Conservation (phyloP, 2,329 filamentous ascomycete genomes). For the Penicillium nordicum region DNA sequence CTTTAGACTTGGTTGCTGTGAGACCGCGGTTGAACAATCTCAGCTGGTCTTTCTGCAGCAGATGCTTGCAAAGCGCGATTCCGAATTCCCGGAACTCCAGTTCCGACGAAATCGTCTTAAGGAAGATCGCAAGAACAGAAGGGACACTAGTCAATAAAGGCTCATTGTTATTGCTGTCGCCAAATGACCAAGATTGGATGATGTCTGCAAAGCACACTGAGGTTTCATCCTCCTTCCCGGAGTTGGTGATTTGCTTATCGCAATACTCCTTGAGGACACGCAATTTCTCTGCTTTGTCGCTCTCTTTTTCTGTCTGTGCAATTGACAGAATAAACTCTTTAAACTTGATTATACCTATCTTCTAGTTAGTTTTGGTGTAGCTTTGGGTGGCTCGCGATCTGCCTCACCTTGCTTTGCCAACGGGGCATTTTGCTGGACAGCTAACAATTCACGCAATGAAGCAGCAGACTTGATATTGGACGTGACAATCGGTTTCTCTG, state of each 20-base stretch:
- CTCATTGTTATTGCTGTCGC: constrained; percentile 74
- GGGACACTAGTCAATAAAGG: constrained; percentile 75
- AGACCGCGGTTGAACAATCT: constrained; percentile 77
- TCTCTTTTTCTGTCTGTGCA: constrained; percentile 33
- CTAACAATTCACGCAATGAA: constrained; percentile 66
- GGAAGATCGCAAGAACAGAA: constrained; percentile 74
- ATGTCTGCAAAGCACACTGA: constrained; percentile 70
- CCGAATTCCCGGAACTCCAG: constrained; percentile 74
- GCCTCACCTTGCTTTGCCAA: constrained; percentile 63
- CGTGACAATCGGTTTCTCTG: constrained; percentile 11
- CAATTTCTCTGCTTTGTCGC: constrained; percentile 39
- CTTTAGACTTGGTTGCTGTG: constrained; percentile 75
- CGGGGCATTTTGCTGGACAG: constrained; percentile 65
- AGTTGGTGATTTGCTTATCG: constrained; percentile 53
- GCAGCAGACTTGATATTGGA: constrained; percentile 48
- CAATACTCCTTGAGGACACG: constrained; percentile 47
- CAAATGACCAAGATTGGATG: constrained; percentile 85
- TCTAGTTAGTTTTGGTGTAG: not conserved
- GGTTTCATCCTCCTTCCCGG: constrained; percentile 51
- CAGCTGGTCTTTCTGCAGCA: constrained; percentile 76
- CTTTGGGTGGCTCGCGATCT: constrained; percentile 21
- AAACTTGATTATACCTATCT: constrained; percentile 42
- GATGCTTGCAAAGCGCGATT: constrained; percentile 71
- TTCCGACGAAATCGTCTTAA: constrained; percentile 71
- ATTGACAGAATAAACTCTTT: constrained; percentile 45